Percentiles rank a stretch among this genome's conserved stretches.
Evolutionary conservation across 2,329 filamentous ascomycete genomes (phyloP).

Genomic region (Beauveria brongniartii): DNA sequence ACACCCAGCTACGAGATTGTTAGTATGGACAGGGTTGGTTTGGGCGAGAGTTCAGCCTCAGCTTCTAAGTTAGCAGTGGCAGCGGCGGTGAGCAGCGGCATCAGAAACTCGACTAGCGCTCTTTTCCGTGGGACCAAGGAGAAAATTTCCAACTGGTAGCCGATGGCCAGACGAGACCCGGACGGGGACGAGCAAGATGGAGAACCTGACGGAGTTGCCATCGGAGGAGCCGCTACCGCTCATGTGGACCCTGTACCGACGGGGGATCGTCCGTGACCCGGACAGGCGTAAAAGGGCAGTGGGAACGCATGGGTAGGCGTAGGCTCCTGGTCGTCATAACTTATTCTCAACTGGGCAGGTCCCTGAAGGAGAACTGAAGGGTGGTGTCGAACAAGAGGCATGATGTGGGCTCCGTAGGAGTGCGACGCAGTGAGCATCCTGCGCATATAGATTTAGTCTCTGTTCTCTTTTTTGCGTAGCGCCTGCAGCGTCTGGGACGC

Average conservation of each 20-base stretch:
- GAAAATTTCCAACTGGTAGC: slow-evolving; percentile 6
- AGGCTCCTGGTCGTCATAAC: not conserved
- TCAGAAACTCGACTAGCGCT: not conserved
- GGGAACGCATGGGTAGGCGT: not conserved
- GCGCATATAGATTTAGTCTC: too few relatives aligned
- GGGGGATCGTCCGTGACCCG: slow-evolving; percentile 11
- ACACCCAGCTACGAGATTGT: not conserved
- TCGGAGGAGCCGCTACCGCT: slow-evolving; percentile 6
- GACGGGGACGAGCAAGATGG: slow-evolving; percentile 2
- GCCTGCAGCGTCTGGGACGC: not conserved
- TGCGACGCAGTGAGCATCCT: not conserved
- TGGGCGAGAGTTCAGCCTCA: not conserved
- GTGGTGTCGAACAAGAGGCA: too few relatives aligned
- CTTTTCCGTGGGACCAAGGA: not conserved
- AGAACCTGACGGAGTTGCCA: slow-evolving; percentile 5
- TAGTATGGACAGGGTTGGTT: not conserved
- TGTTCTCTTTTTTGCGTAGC: not conserved
- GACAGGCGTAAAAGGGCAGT: not conserved
- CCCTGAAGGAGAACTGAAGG: not conserved
- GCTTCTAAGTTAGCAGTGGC: not conserved
- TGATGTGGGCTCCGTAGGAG: not conserved
- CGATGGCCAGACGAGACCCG: slow-evolving; percentile 7
- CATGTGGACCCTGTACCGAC: slow-evolving; percentile 9
- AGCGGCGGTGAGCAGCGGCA: slow-evolving; percentile 2
- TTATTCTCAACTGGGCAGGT: slow-evolving; percentile 6